Percentiles rank a stretch among this genome's conserved stretches.
Evolutionary conservation across 768 basidiomycete genomes (phyloP).

Genomic region (Leccinellum rugosiceps): DNA sequence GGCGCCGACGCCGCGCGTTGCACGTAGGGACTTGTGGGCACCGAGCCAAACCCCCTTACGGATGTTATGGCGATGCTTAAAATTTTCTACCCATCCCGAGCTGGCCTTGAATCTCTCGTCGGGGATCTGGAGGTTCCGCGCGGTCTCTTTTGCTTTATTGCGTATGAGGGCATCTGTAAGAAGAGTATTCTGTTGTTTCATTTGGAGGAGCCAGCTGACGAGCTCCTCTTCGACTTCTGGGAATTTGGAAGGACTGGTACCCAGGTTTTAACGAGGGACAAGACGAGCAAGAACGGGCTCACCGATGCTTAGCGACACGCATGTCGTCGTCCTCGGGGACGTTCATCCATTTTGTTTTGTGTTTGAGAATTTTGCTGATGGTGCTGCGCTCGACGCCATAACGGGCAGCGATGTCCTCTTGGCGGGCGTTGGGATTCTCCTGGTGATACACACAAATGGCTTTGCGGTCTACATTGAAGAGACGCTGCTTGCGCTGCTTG

Average conservation of each 20-base stretch:
- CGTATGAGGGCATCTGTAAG: conserved; percentile 68
- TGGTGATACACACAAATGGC: conserved; percentile 68
- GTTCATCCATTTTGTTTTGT: conserved; percentile 79
- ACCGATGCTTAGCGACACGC: conserved; percentile 71
- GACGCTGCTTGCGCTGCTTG: conserved; percentile 68
- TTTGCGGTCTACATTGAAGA: conserved; percentile 72
- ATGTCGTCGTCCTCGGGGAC: conserved; percentile 56
- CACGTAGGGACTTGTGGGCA: conserved; percentile 34
- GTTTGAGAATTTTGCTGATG: conserved; percentile 89
- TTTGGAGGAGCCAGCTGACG: conserved; percentile 55
- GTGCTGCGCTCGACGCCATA: conserved; percentile 88
- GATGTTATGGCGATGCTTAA: conserved; percentile 80
- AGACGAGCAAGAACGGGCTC: conserved; percentile 13
- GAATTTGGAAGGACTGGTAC: conserved; percentile 70
- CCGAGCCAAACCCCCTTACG: conserved; percentile 59
- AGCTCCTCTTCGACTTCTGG: conserved; percentile 71
- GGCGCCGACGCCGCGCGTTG: conserved; percentile 29
- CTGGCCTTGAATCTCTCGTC: conserved; percentile 88
- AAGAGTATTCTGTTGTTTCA: conserved; percentile 41
- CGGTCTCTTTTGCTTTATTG: conserved; percentile 65
- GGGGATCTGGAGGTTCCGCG: conserved; percentile 49
- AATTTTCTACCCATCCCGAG: conserved; percentile 89
- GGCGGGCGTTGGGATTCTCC: conserved; percentile 63
- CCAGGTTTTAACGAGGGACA: conserved; percentile 5
- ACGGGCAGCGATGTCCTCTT: conserved; percentile 77